These are phyloP conservation scores for Botrytis porri DNA, from an alignment of 2,329 filamentous ascomycete genomes.

Conservation along the genomic window DNA sequence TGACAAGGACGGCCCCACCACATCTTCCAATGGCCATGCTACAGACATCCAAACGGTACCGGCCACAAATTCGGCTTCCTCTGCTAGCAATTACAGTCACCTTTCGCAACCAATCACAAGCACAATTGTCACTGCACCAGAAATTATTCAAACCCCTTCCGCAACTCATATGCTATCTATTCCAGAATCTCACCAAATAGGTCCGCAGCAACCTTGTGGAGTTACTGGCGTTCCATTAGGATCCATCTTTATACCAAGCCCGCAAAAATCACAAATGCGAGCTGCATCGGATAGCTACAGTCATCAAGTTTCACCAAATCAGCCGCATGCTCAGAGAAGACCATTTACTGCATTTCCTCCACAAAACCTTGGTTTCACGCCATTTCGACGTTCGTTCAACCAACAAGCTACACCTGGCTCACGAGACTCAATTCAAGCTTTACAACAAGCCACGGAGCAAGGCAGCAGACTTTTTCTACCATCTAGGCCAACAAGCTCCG, in stretches of 20 bases:
- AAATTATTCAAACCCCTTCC: background rate
- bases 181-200: background rate
- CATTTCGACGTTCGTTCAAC: background rate
- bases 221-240: constrained; percentile 4
- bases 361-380: background rate
- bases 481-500: background rate
- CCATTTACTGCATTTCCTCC: background rate
- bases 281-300: background rate
- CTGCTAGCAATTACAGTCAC: background rate
- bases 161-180: background rate
- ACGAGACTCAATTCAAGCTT: background rate
- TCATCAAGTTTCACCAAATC: background rate
- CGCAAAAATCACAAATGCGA: background rate
- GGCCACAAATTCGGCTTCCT: background rate
- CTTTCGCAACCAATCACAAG: background rate
- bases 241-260: background rate
- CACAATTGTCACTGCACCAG: background rate
- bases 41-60: background rate
- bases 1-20: background rate
- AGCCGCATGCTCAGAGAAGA: background rate
- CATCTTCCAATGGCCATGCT: background rate
- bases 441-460: background rate
- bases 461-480: background rate
- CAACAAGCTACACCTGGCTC: background rate
- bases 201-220: constrained; percentile 3